phyloP scores from a whole-genome alignment of 116 monocot species.

The Posidonia oceanica region DNA sequence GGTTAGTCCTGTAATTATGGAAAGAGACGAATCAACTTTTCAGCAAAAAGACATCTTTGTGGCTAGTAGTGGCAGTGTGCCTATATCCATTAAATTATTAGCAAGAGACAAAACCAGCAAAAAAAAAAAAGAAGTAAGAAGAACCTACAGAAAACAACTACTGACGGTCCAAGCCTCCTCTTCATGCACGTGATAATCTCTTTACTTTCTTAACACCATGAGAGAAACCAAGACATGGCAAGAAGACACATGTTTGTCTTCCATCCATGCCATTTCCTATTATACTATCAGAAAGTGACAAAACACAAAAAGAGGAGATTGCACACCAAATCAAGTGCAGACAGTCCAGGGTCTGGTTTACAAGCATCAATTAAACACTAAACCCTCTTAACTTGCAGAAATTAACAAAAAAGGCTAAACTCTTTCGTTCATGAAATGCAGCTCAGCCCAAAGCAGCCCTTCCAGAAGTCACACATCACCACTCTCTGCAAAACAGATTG shows the following conservation, averaged over 20 bases:
- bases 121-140: not conserved
- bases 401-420: too few species aligned
- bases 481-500: conserved; percentile 11
- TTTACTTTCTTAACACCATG: not conserved
- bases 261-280: not conserved
- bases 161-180: not conserved
- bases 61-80: too few species aligned
- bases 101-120: not conserved
- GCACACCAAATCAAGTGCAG: not conserved
- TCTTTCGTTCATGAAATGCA: conserved; percentile 19
- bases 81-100: too few species aligned
- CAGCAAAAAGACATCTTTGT: too few species aligned
- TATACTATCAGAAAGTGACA: not conserved
- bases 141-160: not conserved
- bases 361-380: too few species aligned
- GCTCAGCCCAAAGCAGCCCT: conserved; percentile 25
- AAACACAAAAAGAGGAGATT: not conserved
- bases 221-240: too few species aligned
- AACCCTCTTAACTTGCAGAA: too few species aligned
- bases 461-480: conserved; percentile 20
- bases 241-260: too few species aligned
- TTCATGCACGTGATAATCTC: not conserved
- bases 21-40: too few species aligned
- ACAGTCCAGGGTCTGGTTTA: not conserved
- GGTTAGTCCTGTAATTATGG: too few species aligned